A percentile compares a stretch with the other conserved stretches of the same genome.
Evolutionary conservation across 495 filamentous ascomycete species (phyloP).

Genomic region (Annulohypoxylon stygium): DNA sequence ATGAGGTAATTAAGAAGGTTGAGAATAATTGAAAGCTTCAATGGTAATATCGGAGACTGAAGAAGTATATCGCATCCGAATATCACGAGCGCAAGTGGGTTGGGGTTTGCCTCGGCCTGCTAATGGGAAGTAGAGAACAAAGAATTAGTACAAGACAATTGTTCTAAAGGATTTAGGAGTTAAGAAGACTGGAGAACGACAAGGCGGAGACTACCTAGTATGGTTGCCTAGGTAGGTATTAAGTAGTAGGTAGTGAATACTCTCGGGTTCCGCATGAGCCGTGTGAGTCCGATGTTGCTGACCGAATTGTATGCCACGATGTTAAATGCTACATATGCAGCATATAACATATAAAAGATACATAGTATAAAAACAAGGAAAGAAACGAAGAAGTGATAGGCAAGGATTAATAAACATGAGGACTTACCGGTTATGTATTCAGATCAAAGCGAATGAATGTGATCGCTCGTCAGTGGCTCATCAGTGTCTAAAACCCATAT

Average conservation of each 20-base stretch:
- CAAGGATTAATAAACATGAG: slow-evolving; percentile 1
- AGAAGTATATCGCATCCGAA: slow-evolving; percentile 1
- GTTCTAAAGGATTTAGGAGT: background rate
- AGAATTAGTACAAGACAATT: slow-evolving; percentile 14
- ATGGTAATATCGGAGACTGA: background rate
- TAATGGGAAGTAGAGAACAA: slow-evolving; percentile 8
- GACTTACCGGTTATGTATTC: slow-evolving; percentile 18
- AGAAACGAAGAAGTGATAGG: background rate
- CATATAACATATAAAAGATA: background rate
- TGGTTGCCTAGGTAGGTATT: slow-evolving; percentile 23
- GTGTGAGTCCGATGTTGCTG: slow-evolving; percentile 22
- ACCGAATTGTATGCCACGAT: slow-evolving; percentile 8
- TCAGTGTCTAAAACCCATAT: slow-evolving; percentile 30
- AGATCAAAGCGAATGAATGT: background rate
- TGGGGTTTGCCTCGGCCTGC: slow-evolving; percentile 2
- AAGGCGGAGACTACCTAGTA: slow-evolving; percentile 7
- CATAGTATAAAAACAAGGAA: background rate
- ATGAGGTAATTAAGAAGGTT: slow-evolving; percentile 4
- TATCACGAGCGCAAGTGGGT: slow-evolving; percentile 9
- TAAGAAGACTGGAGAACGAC: background rate
- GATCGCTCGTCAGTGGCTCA: slow-evolving; percentile 14
- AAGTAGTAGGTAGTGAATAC: slow-evolving; percentile 13
- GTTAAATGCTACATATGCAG: background rate
- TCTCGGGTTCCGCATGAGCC: slow-evolving; percentile 23
- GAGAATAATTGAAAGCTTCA: background rate